A percentile compares a stretch with the other conserved stretches of the same genome.
phyloP scores from a whole-genome alignment of 352 stramenopile species.

The Pelagophyceae sp. region DNA sequence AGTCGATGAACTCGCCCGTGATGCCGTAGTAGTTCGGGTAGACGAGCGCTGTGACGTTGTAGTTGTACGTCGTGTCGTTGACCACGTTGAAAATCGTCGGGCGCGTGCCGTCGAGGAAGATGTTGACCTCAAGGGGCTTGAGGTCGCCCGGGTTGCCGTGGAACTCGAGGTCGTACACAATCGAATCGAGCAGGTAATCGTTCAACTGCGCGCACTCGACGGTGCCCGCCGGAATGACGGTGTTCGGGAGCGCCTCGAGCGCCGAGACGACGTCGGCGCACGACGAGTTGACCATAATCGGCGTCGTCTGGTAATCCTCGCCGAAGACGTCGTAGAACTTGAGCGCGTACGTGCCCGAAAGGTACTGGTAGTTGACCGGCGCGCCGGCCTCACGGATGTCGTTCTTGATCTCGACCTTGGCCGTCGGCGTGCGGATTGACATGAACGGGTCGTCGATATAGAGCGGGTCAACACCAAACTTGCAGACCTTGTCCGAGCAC shows the following conservation, averaged over 20 bases:
- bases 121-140: conserved; percentile 45
- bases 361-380: conserved; percentile 21
- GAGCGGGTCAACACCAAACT: conserved; percentile 67
- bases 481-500: conserved; percentile 40
- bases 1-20: conserved; percentile 40
- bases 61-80: conserved; percentile 36
- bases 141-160: conserved; percentile 25
- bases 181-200: conserved; percentile 39
- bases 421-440: conserved; percentile 71
- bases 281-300: conserved; percentile 44
- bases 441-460: conserved; percentile 66
- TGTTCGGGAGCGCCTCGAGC: conserved; percentile 45
- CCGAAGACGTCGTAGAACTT: conserved; percentile 26
- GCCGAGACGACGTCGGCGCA: conserved; percentile 37
- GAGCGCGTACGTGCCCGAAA: conserved; percentile 25
- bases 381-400: conserved; percentile 47
- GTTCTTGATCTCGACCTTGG: conserved; percentile 31
- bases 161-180: conserved; percentile 12
- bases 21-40: conserved; percentile 5
- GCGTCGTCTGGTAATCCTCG: conserved; percentile 9
- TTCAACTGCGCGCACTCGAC: conserved; percentile 30
- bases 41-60: conserved; percentile 6
- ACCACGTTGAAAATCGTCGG: conserved; percentile 48
- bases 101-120: conserved; percentile 47
- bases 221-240: conserved; percentile 34